These are phyloP conservation scores for Lichenothelia convexa DNA, from an alignment of 495 filamentous ascomycete genomes.

Conservation along the genomic window DNA sequence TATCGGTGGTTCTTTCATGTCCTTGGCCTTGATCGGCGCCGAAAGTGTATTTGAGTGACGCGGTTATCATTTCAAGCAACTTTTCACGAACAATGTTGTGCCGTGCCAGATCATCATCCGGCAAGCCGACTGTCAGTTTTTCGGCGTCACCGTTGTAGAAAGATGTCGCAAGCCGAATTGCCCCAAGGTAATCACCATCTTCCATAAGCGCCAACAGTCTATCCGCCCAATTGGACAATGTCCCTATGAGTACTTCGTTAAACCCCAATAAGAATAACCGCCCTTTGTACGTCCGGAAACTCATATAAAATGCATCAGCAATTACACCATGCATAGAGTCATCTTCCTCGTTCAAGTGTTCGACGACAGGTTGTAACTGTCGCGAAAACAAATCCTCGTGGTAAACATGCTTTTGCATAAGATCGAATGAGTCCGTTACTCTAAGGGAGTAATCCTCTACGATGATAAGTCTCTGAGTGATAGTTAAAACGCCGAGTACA, in stretches of 20 bases:
- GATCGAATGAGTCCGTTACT: conserved; percentile 83
- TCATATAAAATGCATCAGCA: conserved; percentile 95
- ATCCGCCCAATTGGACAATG: conserved; percentile 96
- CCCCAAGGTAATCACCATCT: conserved; percentile 77
- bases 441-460: conserved; percentile 76
- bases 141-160: conserved; percentile 81
- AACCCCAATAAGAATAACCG: conserved; percentile 79
- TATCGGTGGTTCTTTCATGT: neutral
- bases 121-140: conserved; percentile 81
- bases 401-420: conserved; percentile 81
- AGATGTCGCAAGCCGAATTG: conserved; percentile 73
- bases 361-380: conserved; percentile 68
- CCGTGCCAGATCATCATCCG: conserved; percentile 58
- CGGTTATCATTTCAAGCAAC: conserved; percentile 82
- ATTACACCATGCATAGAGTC: conserved; percentile 86
- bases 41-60: conserved; percentile 83
- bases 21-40: conserved; percentile 34
- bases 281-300: conserved; percentile 88
- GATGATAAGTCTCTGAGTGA: conserved; percentile 82
- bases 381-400: conserved; percentile 73
- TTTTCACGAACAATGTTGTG: conserved; percentile 77
- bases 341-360: conserved; percentile 75
- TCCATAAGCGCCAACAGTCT: conserved; percentile 90
- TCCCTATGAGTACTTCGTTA: conserved; percentile 75
- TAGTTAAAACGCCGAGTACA: conserved; percentile 75